A percentile compares a stretch with the other conserved stretches of the same genome.
Conservation (phyloP, 1,284 basidiomycete genomes). For the Rhodotorula sp. region DNA sequence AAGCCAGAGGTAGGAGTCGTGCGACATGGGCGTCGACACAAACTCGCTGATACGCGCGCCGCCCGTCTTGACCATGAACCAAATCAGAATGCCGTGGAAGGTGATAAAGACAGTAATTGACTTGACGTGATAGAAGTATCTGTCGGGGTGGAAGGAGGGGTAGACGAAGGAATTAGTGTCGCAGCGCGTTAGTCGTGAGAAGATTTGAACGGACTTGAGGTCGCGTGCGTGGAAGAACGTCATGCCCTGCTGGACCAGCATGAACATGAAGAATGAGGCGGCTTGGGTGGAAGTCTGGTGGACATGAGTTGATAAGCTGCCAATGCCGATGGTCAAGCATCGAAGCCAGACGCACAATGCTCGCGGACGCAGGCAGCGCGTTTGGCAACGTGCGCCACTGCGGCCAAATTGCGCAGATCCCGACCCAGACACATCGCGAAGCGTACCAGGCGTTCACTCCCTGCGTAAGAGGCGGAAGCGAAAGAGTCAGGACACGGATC, state of each 20-base stretch:
- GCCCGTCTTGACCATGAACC: neutral
- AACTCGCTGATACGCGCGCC: neutral
- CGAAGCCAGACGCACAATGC: neutral
- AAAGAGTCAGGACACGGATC: too few species aligned
- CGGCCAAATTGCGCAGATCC: neutral
- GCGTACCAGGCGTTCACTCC: neutral
- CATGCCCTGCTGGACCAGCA: neutral
- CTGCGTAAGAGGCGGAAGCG: neutral
- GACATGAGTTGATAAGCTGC: too few species aligned
- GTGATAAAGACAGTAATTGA: neutral
- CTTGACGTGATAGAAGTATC: neutral
- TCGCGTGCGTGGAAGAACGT: neutral
- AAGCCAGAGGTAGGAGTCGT: neutral
- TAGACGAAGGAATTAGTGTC: too few species aligned
- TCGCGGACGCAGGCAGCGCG: neutral
- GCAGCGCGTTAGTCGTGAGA: too few species aligned
- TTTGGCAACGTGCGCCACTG: neutral
- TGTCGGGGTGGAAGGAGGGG: too few species aligned
- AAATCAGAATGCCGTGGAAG: conserved; percentile 1
- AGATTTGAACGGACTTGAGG: neutral
- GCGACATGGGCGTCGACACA: neutral
- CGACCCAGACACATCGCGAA: neutral
- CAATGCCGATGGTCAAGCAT: too few species aligned
- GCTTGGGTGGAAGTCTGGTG: neutral
- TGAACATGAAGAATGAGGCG: neutral